These are phyloP conservation scores for Senna siamea DNA, from an alignment of 306 rosid species.

Conservation along the genomic window DNA sequence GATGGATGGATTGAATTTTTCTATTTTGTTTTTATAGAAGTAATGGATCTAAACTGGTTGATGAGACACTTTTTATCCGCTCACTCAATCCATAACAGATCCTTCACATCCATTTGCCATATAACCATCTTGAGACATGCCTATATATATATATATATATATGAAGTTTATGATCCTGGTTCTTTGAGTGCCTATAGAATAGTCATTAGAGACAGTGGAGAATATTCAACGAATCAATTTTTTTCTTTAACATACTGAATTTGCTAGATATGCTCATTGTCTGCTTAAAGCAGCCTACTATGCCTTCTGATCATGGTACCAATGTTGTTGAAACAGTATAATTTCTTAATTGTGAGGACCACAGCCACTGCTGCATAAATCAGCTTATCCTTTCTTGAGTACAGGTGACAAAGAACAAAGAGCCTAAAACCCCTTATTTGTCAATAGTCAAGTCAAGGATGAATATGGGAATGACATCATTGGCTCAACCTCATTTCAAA, in stretches of 20 bases:
- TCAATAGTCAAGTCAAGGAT: constrained; percentile 3
- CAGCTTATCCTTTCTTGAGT: constrained; percentile 28
- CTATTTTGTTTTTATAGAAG: background rate
- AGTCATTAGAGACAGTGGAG: background rate
- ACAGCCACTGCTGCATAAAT: background rate
- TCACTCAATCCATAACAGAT: background rate
- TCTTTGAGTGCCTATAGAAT: background rate
- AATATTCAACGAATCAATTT: background rate
- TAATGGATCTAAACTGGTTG: background rate
- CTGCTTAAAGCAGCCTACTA: constrained; percentile 22
- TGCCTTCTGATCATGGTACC: background rate
- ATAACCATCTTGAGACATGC: background rate
- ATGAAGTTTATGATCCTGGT: background rate
- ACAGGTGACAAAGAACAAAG: constrained; percentile 38
- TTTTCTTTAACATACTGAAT: background rate
- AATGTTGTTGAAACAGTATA: background rate
- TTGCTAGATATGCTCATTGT: background rate
- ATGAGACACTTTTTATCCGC: background rate
- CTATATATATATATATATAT: background rate
- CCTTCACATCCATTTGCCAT: background rate
- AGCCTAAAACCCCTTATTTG: background rate
- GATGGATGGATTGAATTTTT: background rate
- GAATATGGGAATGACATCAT: constrained; percentile 52
- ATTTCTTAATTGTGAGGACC: background rate
- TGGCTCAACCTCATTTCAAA: constrained; percentile 43